Conservation (phyloP, 306 rosid species). For the Boehmeria nivea region DNA sequence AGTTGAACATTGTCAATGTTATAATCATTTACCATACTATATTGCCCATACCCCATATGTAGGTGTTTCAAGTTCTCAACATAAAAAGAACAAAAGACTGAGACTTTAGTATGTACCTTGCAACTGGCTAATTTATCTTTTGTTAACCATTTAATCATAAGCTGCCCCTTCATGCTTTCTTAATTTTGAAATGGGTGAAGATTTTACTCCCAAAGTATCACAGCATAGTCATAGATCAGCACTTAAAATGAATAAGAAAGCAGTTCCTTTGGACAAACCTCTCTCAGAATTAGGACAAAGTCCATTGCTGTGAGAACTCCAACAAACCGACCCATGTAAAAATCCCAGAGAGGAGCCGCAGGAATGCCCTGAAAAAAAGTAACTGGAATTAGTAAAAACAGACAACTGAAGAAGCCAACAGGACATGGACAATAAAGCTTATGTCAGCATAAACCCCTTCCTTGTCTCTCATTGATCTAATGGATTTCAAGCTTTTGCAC, state of each 20-base stretch:
- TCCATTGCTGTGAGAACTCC: slow-evolving; percentile 80
- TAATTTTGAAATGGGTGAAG: slow-evolving; percentile 1
- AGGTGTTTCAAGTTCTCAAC: not conserved
- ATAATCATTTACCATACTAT: too few species aligned
- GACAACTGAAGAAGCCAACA: slow-evolving; percentile 13
- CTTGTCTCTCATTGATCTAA: not conserved
- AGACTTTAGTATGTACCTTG: not conserved
- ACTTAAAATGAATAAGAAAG: slow-evolving; percentile 5
- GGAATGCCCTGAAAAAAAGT: slow-evolving; percentile 51
- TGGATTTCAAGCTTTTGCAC: not conserved
- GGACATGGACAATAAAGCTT: not conserved
- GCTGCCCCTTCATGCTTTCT: not conserved
- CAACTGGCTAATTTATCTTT: slow-evolving; percentile 1
- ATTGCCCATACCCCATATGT: too few species aligned
- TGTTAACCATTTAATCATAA: slow-evolving; percentile 3
- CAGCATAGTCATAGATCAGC: slow-evolving; percentile 8
- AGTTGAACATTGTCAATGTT: too few species aligned
- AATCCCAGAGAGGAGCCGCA: slow-evolving; percentile 78
- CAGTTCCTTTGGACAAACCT: slow-evolving; percentile 49
- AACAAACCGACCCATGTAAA: slow-evolving; percentile 44
- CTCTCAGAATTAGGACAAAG: slow-evolving; percentile 76
- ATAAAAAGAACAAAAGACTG: not conserved
- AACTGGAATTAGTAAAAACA: slow-evolving; percentile 27
- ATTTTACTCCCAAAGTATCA: slow-evolving; percentile 20
- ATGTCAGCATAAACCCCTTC: too few species aligned